Evolutionary conservation across 352 stramenopile genomes (phyloP).

Genomic region (Pythium aristosporum): DNA sequence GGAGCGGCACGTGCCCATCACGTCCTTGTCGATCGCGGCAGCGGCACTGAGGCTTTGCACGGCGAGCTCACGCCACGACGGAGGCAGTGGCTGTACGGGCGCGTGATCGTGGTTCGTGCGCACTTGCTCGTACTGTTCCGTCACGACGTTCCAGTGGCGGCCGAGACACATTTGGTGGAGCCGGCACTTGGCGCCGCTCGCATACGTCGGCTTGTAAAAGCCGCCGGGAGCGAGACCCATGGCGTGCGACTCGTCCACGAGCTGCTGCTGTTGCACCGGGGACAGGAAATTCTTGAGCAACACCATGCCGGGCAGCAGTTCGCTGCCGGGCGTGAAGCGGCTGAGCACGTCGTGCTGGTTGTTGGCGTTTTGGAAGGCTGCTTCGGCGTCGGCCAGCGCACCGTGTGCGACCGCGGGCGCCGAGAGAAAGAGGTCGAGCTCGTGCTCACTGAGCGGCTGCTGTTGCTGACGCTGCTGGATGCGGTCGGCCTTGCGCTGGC

Average conservation of each 20-base stretch:
- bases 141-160: slow-evolving; percentile 68
- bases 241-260: slow-evolving; percentile 50
- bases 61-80: slow-evolving; percentile 35
- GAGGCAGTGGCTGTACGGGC: slow-evolving; percentile 32
- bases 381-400: slow-evolving; percentile 7
- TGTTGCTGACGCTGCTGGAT: slow-evolving; percentile 40
- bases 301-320: slow-evolving; percentile 61
- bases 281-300: slow-evolving; percentile 57
- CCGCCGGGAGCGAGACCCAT: slow-evolving; percentile 45
- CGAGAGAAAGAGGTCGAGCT: slow-evolving; percentile 59
- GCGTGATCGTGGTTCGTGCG: slow-evolving; percentile 60
- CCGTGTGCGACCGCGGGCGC: slow-evolving; percentile 2
- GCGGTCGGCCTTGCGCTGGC: slow-evolving; percentile 50
- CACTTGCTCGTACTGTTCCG: slow-evolving; percentile 60
- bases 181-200: slow-evolving; percentile 66
- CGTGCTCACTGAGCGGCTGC: slow-evolving; percentile 57
- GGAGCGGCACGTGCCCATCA: slow-evolving; percentile 44
- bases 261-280: slow-evolving; percentile 46
- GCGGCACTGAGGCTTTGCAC: slow-evolving; percentile 41
- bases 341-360: slow-evolving; percentile 5
- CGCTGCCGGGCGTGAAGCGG: slow-evolving; percentile 16
- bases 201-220: slow-evolving; percentile 72
- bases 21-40: slow-evolving; percentile 32
- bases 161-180: slow-evolving; percentile 77
- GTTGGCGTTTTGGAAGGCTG: slow-evolving; percentile 7